Percentiles rank a stretch among this genome's conserved stretches.
Conservation (phyloP, 1,139 yeast species). For the Yamadazyma aaseri region DNA sequence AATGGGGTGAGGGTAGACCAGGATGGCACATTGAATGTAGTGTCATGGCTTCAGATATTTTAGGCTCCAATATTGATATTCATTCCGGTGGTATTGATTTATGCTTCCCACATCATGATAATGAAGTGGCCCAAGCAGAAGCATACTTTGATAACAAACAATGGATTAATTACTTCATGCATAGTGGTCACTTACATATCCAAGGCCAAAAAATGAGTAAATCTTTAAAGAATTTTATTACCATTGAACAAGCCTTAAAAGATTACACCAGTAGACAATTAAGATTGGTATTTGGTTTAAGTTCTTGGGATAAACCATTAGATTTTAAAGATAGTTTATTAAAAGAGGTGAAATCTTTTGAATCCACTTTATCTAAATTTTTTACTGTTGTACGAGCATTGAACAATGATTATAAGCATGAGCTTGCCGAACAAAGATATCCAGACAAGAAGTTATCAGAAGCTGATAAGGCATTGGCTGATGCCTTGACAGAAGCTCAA, state of each 20-base stretch:
- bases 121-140: conserved; percentile 95
- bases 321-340: conserved; percentile 86
- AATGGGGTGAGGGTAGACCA: conserved; percentile 98
- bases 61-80: conserved; percentile 83
- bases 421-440: conserved; percentile 42
- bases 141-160: conserved; percentile 86
- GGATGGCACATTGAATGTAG: conserved; percentile 99
- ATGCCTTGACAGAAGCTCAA: conserved; percentile 54
- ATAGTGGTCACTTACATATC: conserved; percentile 95
- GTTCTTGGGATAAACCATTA: conserved; percentile 88
- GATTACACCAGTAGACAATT: conserved; percentile 75
- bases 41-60: conserved; percentile 92
- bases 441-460: conserved; percentile 54
- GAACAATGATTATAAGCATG: conserved; percentile 57
- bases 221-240: conserved; percentile 89
- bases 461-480: conserved; percentile 55
- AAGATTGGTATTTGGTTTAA: conserved; percentile 85
- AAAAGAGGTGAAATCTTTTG: conserved; percentile 73
- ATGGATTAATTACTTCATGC: conserved; percentile 96
- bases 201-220: conserved; percentile 99
- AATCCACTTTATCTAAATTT: conserved; percentile 72
- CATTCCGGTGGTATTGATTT: conserved; percentile 97
- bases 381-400: conserved; percentile 84
- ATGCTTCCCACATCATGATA: conserved; percentile 99
- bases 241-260: conserved; percentile 84